phyloP scores from a whole-genome alignment of 805 yeast species.

The Kodamaea laetipori region DNA sequence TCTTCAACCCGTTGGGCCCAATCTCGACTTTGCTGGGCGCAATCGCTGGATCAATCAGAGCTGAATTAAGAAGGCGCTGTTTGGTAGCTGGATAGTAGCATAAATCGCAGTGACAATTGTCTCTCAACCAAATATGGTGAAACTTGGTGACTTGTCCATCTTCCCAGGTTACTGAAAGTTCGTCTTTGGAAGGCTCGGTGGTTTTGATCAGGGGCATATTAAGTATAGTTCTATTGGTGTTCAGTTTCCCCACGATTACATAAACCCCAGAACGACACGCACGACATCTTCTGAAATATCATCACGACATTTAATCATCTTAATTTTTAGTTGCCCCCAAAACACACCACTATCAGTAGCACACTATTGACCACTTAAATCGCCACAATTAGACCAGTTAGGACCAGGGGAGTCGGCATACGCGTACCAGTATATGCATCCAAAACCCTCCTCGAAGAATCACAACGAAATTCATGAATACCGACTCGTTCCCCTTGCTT shows the following conservation, averaged over 20 bases:
- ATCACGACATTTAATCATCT: constrained; percentile 4
- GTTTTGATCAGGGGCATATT: constrained; percentile 6
- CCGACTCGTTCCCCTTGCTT: background rate
- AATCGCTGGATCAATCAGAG: constrained; percentile 35
- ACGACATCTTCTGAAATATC: constrained; percentile 5
- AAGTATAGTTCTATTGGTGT: background rate
- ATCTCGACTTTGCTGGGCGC: constrained; percentile 16
- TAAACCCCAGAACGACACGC: no score
- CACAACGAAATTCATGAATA: background rate
- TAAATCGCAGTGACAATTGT: constrained; percentile 58
- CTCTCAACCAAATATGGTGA: constrained; percentile 65
- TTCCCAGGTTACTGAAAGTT: constrained; percentile 12
- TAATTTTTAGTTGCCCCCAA: background rate
- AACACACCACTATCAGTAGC: background rate
- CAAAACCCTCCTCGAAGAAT: no score
- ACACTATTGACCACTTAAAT: background rate
- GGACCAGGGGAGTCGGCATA: no score
- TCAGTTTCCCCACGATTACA: constrained; percentile 1
- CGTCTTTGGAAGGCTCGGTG: constrained; percentile 3
- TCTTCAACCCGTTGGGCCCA: constrained; percentile 19
- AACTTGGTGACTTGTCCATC: constrained; percentile 10
- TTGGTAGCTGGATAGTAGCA: constrained; percentile 59
- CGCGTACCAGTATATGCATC: no score
- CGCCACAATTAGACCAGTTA: background rate
- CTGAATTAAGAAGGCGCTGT: constrained; percentile 61